phyloP scores from a whole-genome alignment of 345 rosid species.

The Corchorus capsularis region DNA sequence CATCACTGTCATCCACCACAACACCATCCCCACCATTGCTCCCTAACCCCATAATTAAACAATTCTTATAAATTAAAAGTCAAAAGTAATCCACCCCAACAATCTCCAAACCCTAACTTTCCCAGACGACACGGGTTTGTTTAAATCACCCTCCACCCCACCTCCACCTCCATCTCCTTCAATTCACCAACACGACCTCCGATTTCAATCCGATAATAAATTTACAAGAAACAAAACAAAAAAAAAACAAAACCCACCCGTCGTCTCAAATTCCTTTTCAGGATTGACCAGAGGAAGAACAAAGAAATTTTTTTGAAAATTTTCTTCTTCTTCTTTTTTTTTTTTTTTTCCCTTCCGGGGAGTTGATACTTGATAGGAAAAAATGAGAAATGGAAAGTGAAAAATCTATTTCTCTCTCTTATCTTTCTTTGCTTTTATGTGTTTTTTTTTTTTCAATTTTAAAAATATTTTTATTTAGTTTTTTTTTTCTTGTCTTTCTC shows the following conservation, averaged over 20 bases:
- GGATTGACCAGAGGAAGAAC: not conserved
- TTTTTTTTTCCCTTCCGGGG: too few species aligned
- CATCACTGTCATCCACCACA: slow-evolving; percentile 51
- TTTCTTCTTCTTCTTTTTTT: too few species aligned
- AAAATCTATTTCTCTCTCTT: not conserved
- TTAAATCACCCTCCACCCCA: not conserved
- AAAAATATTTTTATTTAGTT: not conserved
- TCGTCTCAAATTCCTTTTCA: not conserved
- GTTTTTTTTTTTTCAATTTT: slow-evolving; percentile 12
- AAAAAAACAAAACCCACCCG: not conserved
- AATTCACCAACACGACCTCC: slow-evolving; percentile 13
- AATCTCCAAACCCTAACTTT: slow-evolving; percentile 31
- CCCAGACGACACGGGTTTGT: not conserved
- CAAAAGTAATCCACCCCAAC: slow-evolving; percentile 20
- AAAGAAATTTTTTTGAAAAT: not conserved
- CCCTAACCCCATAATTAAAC: slow-evolving; percentile 75
- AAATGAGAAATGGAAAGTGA: slow-evolving; percentile 19
- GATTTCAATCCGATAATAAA: slow-evolving; percentile 2
- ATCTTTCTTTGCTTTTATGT: slow-evolving; percentile 7
- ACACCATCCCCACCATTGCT: slow-evolving; percentile 46
- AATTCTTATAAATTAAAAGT: slow-evolving; percentile 10
- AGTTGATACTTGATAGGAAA: slow-evolving; percentile 22
- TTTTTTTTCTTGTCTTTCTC: not conserved
- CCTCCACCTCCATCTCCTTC: not conserved
- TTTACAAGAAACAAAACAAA: not conserved